Evolutionary conservation across 352 stramenopile species (phyloP), one percentile per base, ranked within the genome.

Genomic region (Pythium pectinolyticum): DNA sequence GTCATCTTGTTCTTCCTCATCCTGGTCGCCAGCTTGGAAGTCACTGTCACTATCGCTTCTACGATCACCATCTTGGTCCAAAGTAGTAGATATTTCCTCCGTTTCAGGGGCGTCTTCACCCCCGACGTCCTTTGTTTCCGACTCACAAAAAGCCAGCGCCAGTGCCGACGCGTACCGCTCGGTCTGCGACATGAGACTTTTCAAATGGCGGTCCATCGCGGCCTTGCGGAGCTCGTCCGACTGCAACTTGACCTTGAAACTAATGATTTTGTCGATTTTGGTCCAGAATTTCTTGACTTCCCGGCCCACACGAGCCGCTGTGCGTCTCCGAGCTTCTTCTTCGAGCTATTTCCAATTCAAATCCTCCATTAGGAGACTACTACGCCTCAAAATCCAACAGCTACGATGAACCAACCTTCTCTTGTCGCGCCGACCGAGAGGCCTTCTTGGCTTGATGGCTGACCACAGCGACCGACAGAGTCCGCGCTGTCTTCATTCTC

Each of bases 191-290:
- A 99, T 89, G 2, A 99, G 77, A 47, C 93, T 94, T 31, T 95
- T 86, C 40, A 99, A 74, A 49, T 99, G 94, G 22, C 86, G 86
- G 73, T 99, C 97, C 97, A 99, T 99, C 32, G 96, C 90, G 43
- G 78, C 76, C 56, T 90, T 86, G 3, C 86, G 70, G 46, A 87
- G 59, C 57, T 90, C 78, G 53, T 99, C 94, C 8, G 84, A 81
- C 66, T 96, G 78, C 15, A 98, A 57, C 65, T 98, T 98, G 72
- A 99, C 93, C 75, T 99, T 99, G 70, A 98, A 99, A 24, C 87
- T 86, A 51, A 99, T 96, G 50, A 99, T 89, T 63, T 98, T 96
- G 82, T 99, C 97, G 61, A 99, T 97, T 74, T 99, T 99, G 37
- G 70, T 79, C 97, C 97, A 99, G 54, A 97, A 98, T 30, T 90